Percentiles rank a stretch among this genome's conserved stretches.
These are phyloP conservation scores for Solanum habrochaites DNA, from an alignment of 257 asterid species.

Conservation along the genomic window DNA sequence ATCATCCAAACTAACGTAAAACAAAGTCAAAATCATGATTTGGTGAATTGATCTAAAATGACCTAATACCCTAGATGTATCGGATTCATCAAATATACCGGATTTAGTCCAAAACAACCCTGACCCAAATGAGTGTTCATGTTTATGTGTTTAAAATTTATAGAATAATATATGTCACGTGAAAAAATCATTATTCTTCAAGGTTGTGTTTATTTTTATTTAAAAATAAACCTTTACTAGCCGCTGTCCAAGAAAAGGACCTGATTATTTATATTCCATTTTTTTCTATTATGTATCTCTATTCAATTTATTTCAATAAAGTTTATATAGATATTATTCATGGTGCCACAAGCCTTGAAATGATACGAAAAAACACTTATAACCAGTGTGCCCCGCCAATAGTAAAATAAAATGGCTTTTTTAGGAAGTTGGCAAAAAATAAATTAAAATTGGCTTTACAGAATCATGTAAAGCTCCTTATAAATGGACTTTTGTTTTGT, in stretches of 20 bases:
- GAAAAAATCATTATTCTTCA: not conserved
- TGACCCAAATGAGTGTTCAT: not conserved
- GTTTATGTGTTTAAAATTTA: not conserved
- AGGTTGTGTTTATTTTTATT: no score
- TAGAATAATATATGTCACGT: no score
- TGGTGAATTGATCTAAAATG: not conserved
- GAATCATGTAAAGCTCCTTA: not conserved
- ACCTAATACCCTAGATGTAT: no score
- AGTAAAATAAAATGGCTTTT: not conserved
- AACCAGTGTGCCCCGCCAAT: not conserved
- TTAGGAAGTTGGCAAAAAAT: not conserved
- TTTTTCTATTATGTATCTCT: not conserved
- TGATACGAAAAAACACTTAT: not conserved
- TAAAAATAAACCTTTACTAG: no score
- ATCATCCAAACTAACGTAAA: not conserved
- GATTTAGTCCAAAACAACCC: no score
- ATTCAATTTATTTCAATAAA: not conserved
- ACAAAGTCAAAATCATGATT: not conserved
- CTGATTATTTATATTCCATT: not conserved
- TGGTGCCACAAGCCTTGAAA: not conserved
- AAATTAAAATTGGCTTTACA: not conserved
- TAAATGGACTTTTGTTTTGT: not conserved
- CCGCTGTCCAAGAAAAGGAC: not conserved
- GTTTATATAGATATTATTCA: not conserved
- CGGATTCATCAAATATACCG: not conserved